Evolutionary conservation across 2,329 filamentous ascomycete species (phyloP).

Genomic region (Fusarium stilboides): DNA sequence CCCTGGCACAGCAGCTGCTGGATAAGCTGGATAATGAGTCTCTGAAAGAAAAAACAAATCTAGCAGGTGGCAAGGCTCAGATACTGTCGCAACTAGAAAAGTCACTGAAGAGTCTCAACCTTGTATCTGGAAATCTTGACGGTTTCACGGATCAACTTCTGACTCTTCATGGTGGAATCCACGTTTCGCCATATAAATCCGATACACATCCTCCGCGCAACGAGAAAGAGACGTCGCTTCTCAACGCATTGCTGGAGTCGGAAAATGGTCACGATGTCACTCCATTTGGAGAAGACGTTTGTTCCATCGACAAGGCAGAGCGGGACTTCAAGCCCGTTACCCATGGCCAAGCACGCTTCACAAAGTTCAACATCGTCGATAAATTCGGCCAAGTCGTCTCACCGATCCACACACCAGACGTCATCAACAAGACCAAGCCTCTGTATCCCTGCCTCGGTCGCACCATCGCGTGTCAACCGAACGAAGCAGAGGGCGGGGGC

Average conservation of each 20-base stretch:
- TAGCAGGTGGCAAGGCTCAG: not conserved
- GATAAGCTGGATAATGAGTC: not conserved
- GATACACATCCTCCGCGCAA: not conserved
- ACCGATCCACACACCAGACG: not conserved
- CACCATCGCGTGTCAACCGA: not conserved
- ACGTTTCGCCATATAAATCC: not conserved
- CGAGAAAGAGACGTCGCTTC: not conserved
- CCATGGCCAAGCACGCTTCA: not conserved
- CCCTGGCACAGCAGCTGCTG: not conserved
- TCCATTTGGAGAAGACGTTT: not conserved
- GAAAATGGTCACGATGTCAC: not conserved
- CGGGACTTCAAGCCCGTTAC: not conserved
- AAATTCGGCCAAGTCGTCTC: not conserved
- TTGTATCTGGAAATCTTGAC: not conserved
- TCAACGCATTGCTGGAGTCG: rapidly evolving
- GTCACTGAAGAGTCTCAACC: not conserved
- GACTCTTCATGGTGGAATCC: rapidly evolving
- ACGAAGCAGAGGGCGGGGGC: not conserved
- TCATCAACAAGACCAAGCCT: not conserved
- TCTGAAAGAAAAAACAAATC: not conserved
- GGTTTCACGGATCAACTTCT: slow-evolving; percentile 3
- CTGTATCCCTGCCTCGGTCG: not conserved
- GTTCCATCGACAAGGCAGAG: not conserved
- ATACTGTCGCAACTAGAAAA: not conserved
- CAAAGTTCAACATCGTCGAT: slow-evolving; percentile 3